A percentile compares a stretch with the other conserved stretches of the same genome.
Conservation (phyloP, 2,329 filamentous ascomycete species). For the Diaporthe citri region DNA sequence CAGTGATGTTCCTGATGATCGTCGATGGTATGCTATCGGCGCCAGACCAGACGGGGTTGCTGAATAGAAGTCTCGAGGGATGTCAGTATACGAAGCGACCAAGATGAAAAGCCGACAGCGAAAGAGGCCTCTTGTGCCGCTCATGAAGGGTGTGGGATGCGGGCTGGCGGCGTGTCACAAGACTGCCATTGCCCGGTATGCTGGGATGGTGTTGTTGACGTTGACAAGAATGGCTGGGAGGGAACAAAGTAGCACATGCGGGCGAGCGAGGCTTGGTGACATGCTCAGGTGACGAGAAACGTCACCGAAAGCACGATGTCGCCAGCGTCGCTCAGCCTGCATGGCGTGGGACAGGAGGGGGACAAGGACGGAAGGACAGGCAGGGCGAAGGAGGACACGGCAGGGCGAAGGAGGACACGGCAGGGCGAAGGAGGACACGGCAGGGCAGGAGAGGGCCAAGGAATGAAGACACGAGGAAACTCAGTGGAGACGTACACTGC, state of each 20-base stretch:
- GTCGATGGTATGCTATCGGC: slow-evolving; percentile 64
- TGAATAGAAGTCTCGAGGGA: slow-evolving; percentile 66
- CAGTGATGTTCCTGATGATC: slow-evolving; percentile 69
- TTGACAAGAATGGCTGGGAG: not conserved
- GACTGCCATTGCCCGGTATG: not conserved
- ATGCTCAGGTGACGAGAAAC: not conserved
- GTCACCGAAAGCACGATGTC: not conserved
- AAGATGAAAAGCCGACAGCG: slow-evolving; percentile 19
- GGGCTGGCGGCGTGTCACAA: not conserved
- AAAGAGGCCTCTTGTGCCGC: not conserved
- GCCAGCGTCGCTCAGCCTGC: not conserved
- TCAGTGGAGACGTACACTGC: slow-evolving; percentile 57
- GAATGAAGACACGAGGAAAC: slow-evolving; percentile 40
- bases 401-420: slow-evolving; percentile 34
- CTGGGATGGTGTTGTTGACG: not conserved
- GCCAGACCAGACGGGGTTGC: slow-evolving; percentile 68
- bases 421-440: slow-evolving; percentile 34
- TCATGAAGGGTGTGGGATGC: not conserved
- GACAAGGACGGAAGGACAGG: not conserved
- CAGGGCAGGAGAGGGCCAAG: slow-evolving; percentile 31
- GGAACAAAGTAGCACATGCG: not conserved
- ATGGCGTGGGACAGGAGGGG: not conserved
- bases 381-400: slow-evolving; percentile 34
- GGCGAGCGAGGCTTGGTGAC: not conserved
- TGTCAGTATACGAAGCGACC: slow-evolving; percentile 41